Base-by-base conservation (phyloP, 495 filamentous ascomycete species). In the Ramalina peruviana region DNA sequence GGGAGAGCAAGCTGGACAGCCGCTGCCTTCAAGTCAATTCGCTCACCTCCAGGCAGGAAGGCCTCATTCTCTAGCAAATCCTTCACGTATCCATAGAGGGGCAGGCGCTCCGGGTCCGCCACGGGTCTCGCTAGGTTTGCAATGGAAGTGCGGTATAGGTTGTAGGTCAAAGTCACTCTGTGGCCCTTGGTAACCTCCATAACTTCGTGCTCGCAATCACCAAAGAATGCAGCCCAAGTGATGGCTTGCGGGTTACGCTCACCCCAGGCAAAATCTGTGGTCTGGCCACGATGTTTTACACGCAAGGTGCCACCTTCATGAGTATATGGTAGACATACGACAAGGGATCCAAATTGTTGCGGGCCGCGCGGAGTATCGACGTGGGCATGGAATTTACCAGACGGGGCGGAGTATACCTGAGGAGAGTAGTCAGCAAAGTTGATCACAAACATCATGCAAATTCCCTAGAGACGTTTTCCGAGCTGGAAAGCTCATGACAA, bases 151-250 rank as follows among this genome's bases (percentile, higher is more conserved):
- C 45, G 36, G 46, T 71, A 79, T 9, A 82, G 62, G 49, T 81
- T 78, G 64, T 80, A 81, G 1, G 76, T 81, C 19, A 81, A 56
- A 0, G 74, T 81, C 23, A 81, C 51, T 0, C 74, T 66, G 43
- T 81, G 65, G 0, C 75, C 76, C 6, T 57, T 50, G 0, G 63
- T 73, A 39, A 81, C 65, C n/a, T 66, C 61, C 6, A 69, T 58
- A n/a, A 81, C 70, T 59, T 81, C 76, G 57, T 81, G 77, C 57
- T 75, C 70, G 53, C 72, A 78, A 55, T 81, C 75, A 50, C 69
- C 75, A 55, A 77, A 81, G 60, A 82, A 82, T 1, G 78, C 76
- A 0, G 71, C 74, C 76, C 75, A 82, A 26, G 70, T 55, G 42
- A 80, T 66, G 1, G 51, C 12, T 0, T 61, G 39, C 4, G 19